A percentile compares a stretch with the other conserved stretches of the same genome.
phyloP scores from a whole-genome alignment of 768 basidiomycete species.

The Leccinum arenicola region DNA sequence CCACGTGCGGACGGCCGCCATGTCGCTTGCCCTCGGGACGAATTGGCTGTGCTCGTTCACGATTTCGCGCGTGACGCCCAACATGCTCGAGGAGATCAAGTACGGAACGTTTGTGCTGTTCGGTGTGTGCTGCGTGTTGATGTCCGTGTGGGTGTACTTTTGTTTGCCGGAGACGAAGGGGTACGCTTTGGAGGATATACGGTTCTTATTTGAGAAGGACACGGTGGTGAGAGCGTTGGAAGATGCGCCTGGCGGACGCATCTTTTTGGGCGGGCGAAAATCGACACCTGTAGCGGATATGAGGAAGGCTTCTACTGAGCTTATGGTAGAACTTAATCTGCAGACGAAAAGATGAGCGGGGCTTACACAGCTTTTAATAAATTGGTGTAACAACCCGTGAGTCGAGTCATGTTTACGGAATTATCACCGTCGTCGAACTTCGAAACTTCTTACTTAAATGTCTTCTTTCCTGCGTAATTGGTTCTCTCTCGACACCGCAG shows the following conservation, averaged over 20 bases:
- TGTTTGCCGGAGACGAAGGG: conserved; percentile 41
- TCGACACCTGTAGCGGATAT: conserved; percentile 12
- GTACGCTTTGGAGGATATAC: conserved; percentile 39
- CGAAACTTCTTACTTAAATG: not conserved
- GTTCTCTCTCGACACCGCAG: conserved; percentile 40
- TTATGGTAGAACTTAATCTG: not conserved
- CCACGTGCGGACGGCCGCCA: conserved; percentile 35
- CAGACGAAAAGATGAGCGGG: too few species aligned
- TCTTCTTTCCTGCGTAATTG: conserved; percentile 59
- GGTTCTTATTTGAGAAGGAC: conserved; percentile 29
- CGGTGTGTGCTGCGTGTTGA: conserved; percentile 31
- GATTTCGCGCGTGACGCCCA: conserved; percentile 37
- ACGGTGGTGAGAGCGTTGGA: conserved; percentile 31
- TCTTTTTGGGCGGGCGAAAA: conserved; percentile 24
- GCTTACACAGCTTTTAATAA: too few species aligned
- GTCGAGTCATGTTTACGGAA: too few species aligned
- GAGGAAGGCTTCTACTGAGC: conserved; percentile 4
- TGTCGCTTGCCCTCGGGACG: conserved; percentile 31
- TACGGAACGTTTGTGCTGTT: conserved; percentile 36
- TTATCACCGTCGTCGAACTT: too few species aligned
- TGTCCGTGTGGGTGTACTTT: conserved; percentile 36
- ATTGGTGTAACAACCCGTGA: too few species aligned
- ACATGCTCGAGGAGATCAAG: conserved; percentile 33
- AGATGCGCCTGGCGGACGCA: conserved; percentile 34
- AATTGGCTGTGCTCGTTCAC: conserved; percentile 39